Evolutionary conservation across 768 basidiomycete genomes (phyloP).

Genomic region (Cyclocybe cylindracea): DNA sequence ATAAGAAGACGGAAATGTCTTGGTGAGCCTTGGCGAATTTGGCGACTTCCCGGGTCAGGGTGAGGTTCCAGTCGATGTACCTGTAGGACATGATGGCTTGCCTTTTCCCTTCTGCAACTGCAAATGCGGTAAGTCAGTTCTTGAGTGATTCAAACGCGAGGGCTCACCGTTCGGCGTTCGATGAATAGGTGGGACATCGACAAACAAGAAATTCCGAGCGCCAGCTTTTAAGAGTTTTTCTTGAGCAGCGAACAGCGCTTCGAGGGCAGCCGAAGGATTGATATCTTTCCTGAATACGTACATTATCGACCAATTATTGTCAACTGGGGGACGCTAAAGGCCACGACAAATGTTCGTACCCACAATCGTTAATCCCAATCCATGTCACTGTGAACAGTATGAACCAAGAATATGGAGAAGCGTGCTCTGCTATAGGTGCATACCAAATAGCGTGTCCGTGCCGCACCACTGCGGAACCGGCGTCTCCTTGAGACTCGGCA

Average conservation of each 20-base stretch:
- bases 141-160: neutral
- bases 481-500: conserved; percentile 33
- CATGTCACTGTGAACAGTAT: conserved; percentile 48
- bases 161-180: conserved; percentile 42
- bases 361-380: conserved; percentile 68
- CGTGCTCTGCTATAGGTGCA: conserved; percentile 10
- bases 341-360: neutral
- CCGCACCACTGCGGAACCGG: conserved; percentile 39
- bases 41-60: conserved; percentile 28
- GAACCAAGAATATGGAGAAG: neutral
- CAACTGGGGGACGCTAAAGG: neutral
- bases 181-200: conserved; percentile 59
- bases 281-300: conserved; percentile 10
- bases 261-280: conserved; percentile 24
- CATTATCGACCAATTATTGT: neutral
- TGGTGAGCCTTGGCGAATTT: conserved; percentile 39
- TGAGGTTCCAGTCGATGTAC: conserved; percentile 44
- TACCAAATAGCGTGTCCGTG: conserved; percentile 48
- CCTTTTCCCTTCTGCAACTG: neutral
- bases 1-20: conserved; percentile 48
- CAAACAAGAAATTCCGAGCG: conserved; percentile 55
- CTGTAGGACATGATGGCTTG: neutral
- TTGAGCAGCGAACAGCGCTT: conserved; percentile 43
- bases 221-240: conserved; percentile 49
- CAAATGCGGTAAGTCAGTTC: neutral